Percentiles rank a stretch among this genome's conserved stretches.
phyloP scores from a whole-genome alignment of 1,284 basidiomycete species.

The Sparassis latifolia region DNA sequence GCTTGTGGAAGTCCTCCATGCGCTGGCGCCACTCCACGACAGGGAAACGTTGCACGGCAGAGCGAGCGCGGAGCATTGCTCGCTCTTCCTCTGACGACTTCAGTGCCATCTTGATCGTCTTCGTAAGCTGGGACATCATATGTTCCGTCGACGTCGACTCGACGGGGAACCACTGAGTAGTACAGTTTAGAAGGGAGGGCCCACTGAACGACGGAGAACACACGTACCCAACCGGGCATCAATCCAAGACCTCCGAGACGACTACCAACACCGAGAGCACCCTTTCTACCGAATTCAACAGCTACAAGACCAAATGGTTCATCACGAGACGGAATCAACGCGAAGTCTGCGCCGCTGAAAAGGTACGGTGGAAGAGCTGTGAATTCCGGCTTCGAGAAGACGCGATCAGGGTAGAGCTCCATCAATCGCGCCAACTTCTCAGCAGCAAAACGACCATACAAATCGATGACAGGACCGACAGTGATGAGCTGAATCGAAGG shows the following conservation, averaged over 20 bases:
- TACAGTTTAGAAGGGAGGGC: constrained; percentile 1
- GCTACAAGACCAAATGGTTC: constrained; percentile 93
- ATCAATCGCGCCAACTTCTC: constrained; percentile 88
- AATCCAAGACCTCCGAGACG: constrained; percentile 89
- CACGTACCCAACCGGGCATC: constrained; percentile 92
- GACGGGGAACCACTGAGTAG: constrained; percentile 84
- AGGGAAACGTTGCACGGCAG: constrained; percentile 91
- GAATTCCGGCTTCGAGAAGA: constrained; percentile 91
- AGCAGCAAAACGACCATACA: constrained; percentile 90
- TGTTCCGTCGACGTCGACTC: constrained; percentile 87
- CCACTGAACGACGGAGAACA: neutral
- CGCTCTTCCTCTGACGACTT: constrained; percentile 88
- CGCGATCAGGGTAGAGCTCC: constrained; percentile 91
- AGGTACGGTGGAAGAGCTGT: constrained; percentile 88
- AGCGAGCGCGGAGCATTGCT: constrained; percentile 85
- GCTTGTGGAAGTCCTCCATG: constrained; percentile 89
- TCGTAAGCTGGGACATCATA: constrained; percentile 91
- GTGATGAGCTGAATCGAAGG: constrained; percentile 81
- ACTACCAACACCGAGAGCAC: constrained; percentile 89
- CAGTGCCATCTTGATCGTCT: constrained; percentile 89
- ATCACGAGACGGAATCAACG: constrained; percentile 89
- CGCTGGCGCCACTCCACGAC: constrained; percentile 94
- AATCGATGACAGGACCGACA: constrained; percentile 89
- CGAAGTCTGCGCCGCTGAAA: constrained; percentile 92
- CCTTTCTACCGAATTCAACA: constrained; percentile 92